Conservation (phyloP, 1,284 basidiomycete species). For the Prillingera fragicola region DNA sequence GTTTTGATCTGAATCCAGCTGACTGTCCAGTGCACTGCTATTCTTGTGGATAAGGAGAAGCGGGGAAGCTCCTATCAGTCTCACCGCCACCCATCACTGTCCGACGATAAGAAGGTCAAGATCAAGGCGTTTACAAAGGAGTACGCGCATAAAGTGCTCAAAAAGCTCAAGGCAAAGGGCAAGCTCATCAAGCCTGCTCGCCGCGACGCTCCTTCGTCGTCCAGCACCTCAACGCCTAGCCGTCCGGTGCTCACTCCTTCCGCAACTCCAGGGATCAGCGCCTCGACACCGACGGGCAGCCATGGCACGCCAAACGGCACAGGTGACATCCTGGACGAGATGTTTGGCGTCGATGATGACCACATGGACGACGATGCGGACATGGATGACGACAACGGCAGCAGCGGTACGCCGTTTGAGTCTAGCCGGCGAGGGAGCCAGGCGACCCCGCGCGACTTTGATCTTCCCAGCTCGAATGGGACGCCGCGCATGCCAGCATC, state of each 20-base stretch:
- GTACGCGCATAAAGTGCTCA: constrained; percentile 54
- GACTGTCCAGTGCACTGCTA: constrained; percentile 59
- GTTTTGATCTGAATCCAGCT: not conserved
- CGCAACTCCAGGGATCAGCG: constrained; percentile 5
- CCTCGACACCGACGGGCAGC: not conserved
- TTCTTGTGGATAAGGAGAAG: constrained; percentile 89
- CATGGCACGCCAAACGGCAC: constrained; percentile 1
- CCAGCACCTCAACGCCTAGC: not conserved
- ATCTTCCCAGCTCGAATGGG: constrained; percentile 1
- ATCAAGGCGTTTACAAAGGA: constrained; percentile 93
- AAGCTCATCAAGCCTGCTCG: constrained; percentile 21
- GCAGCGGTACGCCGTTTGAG: no score
- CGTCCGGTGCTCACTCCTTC: not conserved
- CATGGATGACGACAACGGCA: constrained; percentile 8
- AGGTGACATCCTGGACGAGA: constrained; percentile 13
- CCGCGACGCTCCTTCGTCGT: no score
- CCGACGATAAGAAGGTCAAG: constrained; percentile 80
- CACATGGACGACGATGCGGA: constrained; percentile 1
- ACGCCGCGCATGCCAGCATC: not conserved
- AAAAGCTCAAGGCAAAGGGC: constrained; percentile 43
- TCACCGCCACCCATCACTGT: constrained; percentile 64
- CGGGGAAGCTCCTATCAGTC: constrained; percentile 72
- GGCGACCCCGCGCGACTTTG: not conserved
- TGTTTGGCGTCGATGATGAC: constrained; percentile 16
- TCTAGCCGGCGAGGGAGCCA: not conserved